Evolutionary conservation across 257 asterid genomes (phyloP), one percentile per base, ranked within the genome.

Genomic region (Linaria vulgaris): DNA sequence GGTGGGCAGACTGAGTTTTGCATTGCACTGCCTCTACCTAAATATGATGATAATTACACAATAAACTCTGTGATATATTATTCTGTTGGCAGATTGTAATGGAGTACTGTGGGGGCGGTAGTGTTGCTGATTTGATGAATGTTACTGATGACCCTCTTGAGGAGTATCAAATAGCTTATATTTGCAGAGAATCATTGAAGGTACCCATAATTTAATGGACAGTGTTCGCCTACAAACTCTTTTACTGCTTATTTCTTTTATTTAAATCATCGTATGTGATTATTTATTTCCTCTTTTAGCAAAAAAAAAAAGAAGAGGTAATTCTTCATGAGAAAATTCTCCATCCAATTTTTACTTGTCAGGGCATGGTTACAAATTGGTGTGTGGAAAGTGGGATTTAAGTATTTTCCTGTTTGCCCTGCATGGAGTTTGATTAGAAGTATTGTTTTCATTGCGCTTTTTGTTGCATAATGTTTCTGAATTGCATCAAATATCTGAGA

Each of bases 81-180:
- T 25, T 62, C 68, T 79, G n/a, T 66, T 80, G 80, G 70, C 98
- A 92, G 98, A 92, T 92, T 67, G 99, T 92, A 63, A 92, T 89
- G 97, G 99, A 92, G 80, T 89, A 92, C 69, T 92, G 99, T 75
- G 99, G 97, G 55, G 97, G 99, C 69, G 99, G 99, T 67, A 92
- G 97, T 78, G 97, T 92, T 69, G 94, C 99, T 69, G 99, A 90
- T 81, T 82, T 92, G 70, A 92, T 92, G 96, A 92, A 81, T 64
- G 88, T 85, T 51, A 87, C 89, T 5, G 96, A 92, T 9, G 97
- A 87, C 72, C 62, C 99, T 66, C 82, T 92, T 63, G 99, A 92
- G 80, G 97, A 92, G 85, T 70, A 49, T 76, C 99, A 92, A 68
- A 92, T 92, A 76, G 96, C 97, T 56, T 92, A 65, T 74, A 83